These are phyloP conservation scores for Cladosporium sp. DNA, from an alignment of 2,329 filamentous ascomycete species.

Conservation along the genomic window DNA sequence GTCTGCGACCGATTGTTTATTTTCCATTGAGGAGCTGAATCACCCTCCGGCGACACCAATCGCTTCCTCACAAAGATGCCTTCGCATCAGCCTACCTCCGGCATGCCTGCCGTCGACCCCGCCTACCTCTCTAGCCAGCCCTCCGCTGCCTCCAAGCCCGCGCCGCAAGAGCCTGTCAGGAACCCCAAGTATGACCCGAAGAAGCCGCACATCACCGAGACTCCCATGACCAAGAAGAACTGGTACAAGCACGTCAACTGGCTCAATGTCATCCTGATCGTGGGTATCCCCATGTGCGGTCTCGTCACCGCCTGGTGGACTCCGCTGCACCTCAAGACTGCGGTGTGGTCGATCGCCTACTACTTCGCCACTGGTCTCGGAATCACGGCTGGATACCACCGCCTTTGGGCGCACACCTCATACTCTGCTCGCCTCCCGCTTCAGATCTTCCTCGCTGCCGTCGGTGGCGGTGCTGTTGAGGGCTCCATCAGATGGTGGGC, in stretches of 20 bases:
- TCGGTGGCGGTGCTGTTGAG: conserved; percentile 78
- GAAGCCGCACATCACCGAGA: conserved; percentile 84
- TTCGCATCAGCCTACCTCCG: conserved; percentile 48
- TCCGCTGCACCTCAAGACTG: conserved; percentile 67
- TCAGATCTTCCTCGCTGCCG: conserved; percentile 75
- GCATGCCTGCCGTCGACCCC: conserved; percentile 47
- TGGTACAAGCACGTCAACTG: conserved; percentile 94
- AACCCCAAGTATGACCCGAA: conserved; percentile 54
- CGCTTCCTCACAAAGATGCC: conserved; percentile 38
- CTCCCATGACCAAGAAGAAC: conserved; percentile 73
- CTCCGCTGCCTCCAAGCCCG: conserved; percentile 44
- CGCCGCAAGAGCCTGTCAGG: conserved; percentile 46
- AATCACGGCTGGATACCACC: conserved; percentile 61
- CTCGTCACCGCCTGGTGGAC: conserved; percentile 74
- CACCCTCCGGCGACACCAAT: neutral
- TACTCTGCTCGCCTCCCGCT: conserved; percentile 75
- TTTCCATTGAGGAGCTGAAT: conserved; percentile 4
- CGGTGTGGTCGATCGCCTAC: conserved; percentile 69
- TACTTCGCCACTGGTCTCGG: conserved; percentile 68
- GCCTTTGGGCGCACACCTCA: conserved; percentile 81
- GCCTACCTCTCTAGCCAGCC: conserved; percentile 43
- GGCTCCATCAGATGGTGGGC: conserved; percentile 89
- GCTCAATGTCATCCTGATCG: conserved; percentile 80
- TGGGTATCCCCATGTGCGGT: conserved; percentile 71
- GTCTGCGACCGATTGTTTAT: conserved; percentile 1